Evolutionary conservation across 2,329 filamentous ascomycete genomes (phyloP).

Genomic region (Nothomitra cinnamomea): DNA sequence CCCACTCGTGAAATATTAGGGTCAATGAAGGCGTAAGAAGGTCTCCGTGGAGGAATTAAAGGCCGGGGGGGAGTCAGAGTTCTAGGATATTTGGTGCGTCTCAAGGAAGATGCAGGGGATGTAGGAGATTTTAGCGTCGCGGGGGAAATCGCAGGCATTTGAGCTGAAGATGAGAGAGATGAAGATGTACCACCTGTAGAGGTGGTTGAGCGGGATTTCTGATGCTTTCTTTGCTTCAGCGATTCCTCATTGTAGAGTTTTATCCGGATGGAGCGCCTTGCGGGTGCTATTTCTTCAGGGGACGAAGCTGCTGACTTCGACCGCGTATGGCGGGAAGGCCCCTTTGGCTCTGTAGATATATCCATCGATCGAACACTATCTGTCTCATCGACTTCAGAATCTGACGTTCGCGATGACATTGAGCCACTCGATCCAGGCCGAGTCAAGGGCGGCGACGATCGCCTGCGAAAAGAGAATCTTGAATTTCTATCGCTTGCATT

Average conservation of each 20-base stretch:
- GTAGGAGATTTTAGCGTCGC: conserved; percentile 87
- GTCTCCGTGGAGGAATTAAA: conserved; percentile 73
- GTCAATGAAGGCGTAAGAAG: conserved; percentile 55
- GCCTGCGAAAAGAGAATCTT: conserved; percentile 8
- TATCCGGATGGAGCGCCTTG: conserved; percentile 72
- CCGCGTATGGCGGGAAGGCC: conserved; percentile 37
- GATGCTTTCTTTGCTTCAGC: conserved; percentile 54
- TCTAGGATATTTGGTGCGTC: conserved; percentile 77
- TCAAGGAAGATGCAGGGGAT: conserved; percentile 50
- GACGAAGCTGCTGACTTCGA: conserved; percentile 40
- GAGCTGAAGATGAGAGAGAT: conserved; percentile 13
- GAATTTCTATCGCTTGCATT: too few species aligned
- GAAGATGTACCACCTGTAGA: conserved; percentile 10
- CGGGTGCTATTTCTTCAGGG: conserved; percentile 47
- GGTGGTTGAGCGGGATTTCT: conserved; percentile 35
- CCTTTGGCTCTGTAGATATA: conserved; percentile 18
- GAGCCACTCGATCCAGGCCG: conserved; percentile 27
- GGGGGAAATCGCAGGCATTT: conserved; percentile 41
- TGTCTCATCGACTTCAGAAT: conserved; percentile 41
- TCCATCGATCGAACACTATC: conserved; percentile 18
- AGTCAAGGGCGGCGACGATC: conserved; percentile 11
- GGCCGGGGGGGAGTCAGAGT: conserved; percentile 79
- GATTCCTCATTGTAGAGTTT: conserved; percentile 73
- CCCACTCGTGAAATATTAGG: conserved; percentile 35
- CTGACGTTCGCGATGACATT: conserved; percentile 46